Conservation (phyloP, 805 yeast genomes). For the Candida qinlingensis region DNA sequence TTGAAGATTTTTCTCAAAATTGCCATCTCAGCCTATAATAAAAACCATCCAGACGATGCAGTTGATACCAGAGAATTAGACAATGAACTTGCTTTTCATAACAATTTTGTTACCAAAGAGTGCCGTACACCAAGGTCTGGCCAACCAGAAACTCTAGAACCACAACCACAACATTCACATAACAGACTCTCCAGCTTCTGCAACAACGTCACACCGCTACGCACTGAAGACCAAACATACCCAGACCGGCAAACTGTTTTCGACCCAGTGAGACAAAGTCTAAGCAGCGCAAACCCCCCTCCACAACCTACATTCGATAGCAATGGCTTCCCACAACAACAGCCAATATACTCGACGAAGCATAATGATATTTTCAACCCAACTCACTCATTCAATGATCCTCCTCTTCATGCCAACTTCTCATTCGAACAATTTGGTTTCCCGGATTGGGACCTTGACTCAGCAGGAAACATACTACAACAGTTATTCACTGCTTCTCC, state of each 20-base stretch:
- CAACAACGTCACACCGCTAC: background rate
- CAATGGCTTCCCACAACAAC: background rate
- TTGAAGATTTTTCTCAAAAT: conserved; percentile 19
- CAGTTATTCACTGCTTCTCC: background rate
- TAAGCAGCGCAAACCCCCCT: background rate
- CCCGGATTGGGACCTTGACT: conserved; percentile 5
- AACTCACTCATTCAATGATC: conserved; percentile 5
- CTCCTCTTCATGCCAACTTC: conserved; percentile 2
- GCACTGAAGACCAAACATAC: background rate
- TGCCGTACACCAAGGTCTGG: too few relatives aligned
- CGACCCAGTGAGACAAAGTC: background rate
- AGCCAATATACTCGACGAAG: background rate
- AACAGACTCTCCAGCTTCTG: background rate
- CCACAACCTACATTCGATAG: background rate
- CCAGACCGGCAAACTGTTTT: background rate
- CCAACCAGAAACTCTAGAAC: background rate
- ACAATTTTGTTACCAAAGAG: background rate
- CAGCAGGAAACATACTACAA: background rate
- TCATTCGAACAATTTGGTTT: conserved; percentile 2
- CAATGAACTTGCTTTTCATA: conserved; percentile 5
- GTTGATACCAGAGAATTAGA: conserved; percentile 8
- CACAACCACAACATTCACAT: background rate
- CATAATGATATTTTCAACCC: background rate
- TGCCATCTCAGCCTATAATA: conserved; percentile 18
- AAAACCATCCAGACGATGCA: background rate